Evolutionary conservation across 2,329 filamentous ascomycete species (phyloP).

Genomic region (Pseudocercospora pini-densiflorae): DNA sequence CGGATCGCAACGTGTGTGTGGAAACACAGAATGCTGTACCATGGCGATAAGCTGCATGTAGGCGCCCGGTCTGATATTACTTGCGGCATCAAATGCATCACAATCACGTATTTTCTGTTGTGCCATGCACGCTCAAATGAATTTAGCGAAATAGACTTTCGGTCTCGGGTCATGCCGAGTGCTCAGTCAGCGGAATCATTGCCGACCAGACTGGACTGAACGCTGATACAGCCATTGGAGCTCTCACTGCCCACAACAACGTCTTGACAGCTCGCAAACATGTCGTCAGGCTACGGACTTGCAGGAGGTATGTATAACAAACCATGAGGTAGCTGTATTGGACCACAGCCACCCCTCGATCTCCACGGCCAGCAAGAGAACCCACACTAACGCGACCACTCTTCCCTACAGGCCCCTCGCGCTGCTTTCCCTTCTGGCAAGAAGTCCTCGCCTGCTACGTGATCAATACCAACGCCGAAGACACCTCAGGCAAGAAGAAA

Average conservation of each 20-base stretch:
- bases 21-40: not conserved
- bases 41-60: constrained; percentile 1
- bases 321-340: not conserved
- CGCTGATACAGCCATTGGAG: not conserved
- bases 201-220: not conserved
- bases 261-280: constrained; percentile 45
- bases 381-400: not conserved
- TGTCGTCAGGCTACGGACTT: constrained; percentile 84
- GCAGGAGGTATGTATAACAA: constrained; percentile 67
- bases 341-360: not conserved
- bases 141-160: not conserved
- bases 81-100: not conserved
- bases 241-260: constrained; percentile 9
- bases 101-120: not conserved
- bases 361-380: not conserved
- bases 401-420: constrained; percentile 61
- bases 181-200: not conserved
- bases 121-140: not conserved
- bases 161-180: not conserved
- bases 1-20: not conserved
- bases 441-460: constrained; percentile 98
- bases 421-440: constrained; percentile 99
- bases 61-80: not conserved
- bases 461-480: constrained; percentile 80
- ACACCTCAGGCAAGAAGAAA: constrained; percentile 83